phyloP scores from a whole-genome alignment of 2,329 filamentous ascomycete species.

The Coniochaeta sp. region DNA sequence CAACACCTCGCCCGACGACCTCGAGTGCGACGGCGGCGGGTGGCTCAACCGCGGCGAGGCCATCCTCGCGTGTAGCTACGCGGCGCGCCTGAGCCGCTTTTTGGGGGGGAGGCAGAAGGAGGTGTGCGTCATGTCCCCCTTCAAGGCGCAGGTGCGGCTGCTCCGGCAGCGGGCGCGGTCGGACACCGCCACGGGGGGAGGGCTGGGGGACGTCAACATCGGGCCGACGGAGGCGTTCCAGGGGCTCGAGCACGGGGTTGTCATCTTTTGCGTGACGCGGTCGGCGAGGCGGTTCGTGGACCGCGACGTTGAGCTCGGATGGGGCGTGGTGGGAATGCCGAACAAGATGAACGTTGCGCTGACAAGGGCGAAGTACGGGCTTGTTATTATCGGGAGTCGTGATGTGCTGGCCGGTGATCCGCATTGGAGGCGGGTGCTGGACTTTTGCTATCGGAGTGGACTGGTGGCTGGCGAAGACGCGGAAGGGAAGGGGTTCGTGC shows the following conservation, averaged over 20 bases:
- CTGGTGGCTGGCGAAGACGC: neutral
- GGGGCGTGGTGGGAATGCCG: constrained; percentile 12
- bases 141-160: constrained; percentile 13
- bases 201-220: constrained; percentile 13
- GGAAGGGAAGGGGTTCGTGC: constrained; percentile 20
- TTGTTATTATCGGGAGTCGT: constrained; percentile 13
- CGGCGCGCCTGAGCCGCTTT: constrained; percentile 3
- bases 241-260: constrained; percentile 13
- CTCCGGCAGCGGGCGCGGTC: constrained; percentile 8
- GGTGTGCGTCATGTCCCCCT: constrained; percentile 15
- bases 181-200: neutral
- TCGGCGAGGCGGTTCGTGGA: constrained; percentile 11
- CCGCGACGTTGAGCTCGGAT: constrained; percentile 11
- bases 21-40: constrained; percentile 13
- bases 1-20: constrained; percentile 11
- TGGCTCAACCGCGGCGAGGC: constrained; percentile 15
- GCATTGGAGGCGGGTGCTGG: constrained; percentile 9
- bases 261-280: constrained; percentile 16
- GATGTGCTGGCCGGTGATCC: constrained; percentile 10
- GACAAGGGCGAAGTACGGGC: constrained; percentile 14
- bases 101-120: constrained; percentile 8
- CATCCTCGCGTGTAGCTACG: constrained; percentile 10
- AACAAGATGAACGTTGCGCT: constrained; percentile 17
- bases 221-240: constrained; percentile 17
- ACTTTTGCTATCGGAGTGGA: constrained; percentile 10